A percentile compares a stretch with the other conserved stretches of the same genome.
Conservation (phyloP, 805 yeast species). For the Metschnikowia cubensis region DNA sequence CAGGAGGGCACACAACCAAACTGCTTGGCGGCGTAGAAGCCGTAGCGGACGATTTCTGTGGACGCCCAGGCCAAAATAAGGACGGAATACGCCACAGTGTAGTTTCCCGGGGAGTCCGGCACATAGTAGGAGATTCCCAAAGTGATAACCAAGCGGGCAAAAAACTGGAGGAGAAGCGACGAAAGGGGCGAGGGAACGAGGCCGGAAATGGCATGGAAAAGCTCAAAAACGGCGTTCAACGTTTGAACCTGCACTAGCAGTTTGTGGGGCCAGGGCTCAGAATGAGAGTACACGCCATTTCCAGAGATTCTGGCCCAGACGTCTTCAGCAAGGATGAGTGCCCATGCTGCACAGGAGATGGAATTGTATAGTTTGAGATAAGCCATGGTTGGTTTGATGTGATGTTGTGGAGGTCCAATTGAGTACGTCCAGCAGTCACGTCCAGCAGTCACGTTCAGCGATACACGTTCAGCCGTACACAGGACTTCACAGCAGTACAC, state of each 20-base stretch:
- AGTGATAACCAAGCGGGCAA: slow-evolving; percentile 28
- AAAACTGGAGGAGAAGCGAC: slow-evolving; percentile 25
- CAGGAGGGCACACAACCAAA: slow-evolving; percentile 14
- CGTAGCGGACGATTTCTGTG: slow-evolving; percentile 29
- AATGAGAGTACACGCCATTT: slow-evolving; percentile 9
- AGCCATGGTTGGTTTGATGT: neutral
- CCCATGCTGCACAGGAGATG: slow-evolving; percentile 19
- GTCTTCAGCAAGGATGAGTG: slow-evolving; percentile 13
- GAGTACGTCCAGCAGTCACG: too few species aligned
- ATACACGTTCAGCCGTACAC: too few species aligned
- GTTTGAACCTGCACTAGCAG: slow-evolving; percentile 24
- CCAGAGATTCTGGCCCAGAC: slow-evolving; percentile 10
- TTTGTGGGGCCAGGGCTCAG: slow-evolving; percentile 26
- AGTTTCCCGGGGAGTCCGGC: slow-evolving; percentile 32
- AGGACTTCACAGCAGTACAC: too few species aligned
- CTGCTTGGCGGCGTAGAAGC: slow-evolving; percentile 24
- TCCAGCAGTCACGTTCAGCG: too few species aligned
- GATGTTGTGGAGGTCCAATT: too few species aligned
- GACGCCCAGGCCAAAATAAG: slow-evolving; percentile 28
- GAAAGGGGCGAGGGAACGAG: slow-evolving; percentile 27
- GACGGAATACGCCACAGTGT: slow-evolving; percentile 17
- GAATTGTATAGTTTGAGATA: slow-evolving; percentile 19
- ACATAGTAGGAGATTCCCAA: slow-evolving; percentile 24
- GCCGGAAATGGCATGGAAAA: slow-evolving; percentile 22
- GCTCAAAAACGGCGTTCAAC: slow-evolving; percentile 25